Evolutionary conservation across 2,329 filamentous ascomycete genomes (phyloP).

Genomic region (Didymella pinodella): DNA sequence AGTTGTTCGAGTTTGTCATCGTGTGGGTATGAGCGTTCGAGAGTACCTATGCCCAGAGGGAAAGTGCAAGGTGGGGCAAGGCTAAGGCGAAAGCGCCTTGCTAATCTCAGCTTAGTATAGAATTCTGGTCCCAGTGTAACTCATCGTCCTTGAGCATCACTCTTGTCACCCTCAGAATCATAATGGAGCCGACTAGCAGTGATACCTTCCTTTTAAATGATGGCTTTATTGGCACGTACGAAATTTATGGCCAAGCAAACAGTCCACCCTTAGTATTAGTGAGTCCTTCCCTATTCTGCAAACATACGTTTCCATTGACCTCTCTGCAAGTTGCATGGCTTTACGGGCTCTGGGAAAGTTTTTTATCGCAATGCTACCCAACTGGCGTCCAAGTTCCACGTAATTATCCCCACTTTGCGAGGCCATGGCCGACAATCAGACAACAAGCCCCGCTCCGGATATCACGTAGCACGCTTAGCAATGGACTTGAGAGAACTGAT

Average conservation of each 20-base stretch:
- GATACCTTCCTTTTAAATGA: too few species aligned
- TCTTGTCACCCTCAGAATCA: too few species aligned
- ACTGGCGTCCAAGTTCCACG: constrained; percentile 21
- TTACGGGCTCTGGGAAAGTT: constrained; percentile 35
- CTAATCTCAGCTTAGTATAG: background rate
- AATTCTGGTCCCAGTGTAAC: background rate
- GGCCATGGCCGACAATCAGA: constrained; percentile 35
- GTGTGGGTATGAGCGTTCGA: background rate
- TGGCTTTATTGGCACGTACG: constrained; percentile 6
- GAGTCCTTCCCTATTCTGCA: background rate
- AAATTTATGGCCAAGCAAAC: constrained; percentile 19
- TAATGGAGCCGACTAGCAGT: too few species aligned
- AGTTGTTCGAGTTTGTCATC: background rate
- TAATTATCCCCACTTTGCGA: constrained; percentile 35
- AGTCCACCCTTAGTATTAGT: constrained; percentile 28
- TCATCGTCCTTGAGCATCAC: too few species aligned
- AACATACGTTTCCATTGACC: background rate
- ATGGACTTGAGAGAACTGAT: constrained; percentile 39
- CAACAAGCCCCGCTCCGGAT: constrained; percentile 38
- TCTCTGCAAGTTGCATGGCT: constrained; percentile 35
- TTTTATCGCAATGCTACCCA: constrained; percentile 29
- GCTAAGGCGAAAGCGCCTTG: background rate
- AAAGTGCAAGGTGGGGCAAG: too few species aligned
- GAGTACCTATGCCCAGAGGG: background rate
- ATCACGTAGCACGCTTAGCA: constrained; percentile 39